Evolutionary conservation across 2,329 filamentous ascomycete species (phyloP).

Genomic region (Aspergillus japonicus): DNA sequence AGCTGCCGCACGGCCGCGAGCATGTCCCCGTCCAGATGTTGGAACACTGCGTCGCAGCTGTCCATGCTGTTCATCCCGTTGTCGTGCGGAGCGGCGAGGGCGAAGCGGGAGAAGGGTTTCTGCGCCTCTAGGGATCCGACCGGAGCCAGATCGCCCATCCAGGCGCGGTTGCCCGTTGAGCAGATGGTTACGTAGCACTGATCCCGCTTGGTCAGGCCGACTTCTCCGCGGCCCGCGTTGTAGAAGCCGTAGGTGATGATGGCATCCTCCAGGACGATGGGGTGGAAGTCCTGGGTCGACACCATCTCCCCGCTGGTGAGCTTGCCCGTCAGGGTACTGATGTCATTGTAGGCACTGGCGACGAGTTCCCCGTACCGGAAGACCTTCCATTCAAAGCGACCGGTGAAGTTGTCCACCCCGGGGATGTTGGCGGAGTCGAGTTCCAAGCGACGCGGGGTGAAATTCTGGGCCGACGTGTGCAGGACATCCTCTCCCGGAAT

Average conservation of each 20-base stretch:
- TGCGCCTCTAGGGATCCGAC: neutral
- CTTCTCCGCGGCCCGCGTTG: conserved; percentile 1
- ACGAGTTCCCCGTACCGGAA: conserved; percentile 3
- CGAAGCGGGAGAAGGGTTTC: conserved; percentile 4
- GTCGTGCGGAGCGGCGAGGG: conserved; percentile 5
- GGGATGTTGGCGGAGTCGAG: conserved; percentile 1
- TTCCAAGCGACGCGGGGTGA: neutral
- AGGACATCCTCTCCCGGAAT: neutral
- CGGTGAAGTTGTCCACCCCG: neutral
- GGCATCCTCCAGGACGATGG: conserved; percentile 2
- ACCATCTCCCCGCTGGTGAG: conserved; percentile 1
- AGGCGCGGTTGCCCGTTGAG: neutral
- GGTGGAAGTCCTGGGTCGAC: conserved; percentile 4
- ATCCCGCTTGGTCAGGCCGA: conserved; percentile 4
- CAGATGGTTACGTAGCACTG: conserved; percentile 7
- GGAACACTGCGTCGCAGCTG: conserved; percentile 2
- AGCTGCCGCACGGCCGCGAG: neutral
- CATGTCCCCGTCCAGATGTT: conserved; percentile 3
- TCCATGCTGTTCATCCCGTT: conserved; percentile 7
- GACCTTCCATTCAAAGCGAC: conserved; percentile 2
- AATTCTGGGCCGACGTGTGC: neutral
- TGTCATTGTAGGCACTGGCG: conserved; percentile 1
- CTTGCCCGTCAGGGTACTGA: neutral
- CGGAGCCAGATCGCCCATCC: conserved; percentile 2
- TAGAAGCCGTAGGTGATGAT: conserved; percentile 9